Conservation (phyloP, 176 grass and related monocot genomes). For the Ananas comosus region DNA sequence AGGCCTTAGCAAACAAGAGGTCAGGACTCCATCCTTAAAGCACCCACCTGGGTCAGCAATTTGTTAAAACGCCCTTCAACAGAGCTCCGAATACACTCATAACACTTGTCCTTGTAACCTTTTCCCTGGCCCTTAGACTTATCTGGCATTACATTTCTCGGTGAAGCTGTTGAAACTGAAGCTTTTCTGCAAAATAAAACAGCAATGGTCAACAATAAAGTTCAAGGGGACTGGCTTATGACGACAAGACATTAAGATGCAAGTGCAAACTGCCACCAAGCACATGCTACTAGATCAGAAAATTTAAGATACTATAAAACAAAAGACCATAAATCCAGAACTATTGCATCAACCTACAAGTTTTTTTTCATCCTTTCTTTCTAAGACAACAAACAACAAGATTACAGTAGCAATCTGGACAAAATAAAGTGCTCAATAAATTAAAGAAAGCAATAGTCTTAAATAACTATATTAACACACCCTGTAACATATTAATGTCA, state of each 20-base stretch:
- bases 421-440: too few species aligned
- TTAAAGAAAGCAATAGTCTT: too few species aligned
- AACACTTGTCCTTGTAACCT: conserved; percentile 95
- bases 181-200: conserved; percentile 47
- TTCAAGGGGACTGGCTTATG: too few species aligned
- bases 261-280: background rate
- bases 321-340: background rate
- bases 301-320: background rate
- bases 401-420: too few species aligned
- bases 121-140: conserved; percentile 79
- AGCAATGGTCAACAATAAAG: background rate
- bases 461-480: too few species aligned
- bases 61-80: conserved; percentile 81
- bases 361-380: background rate
- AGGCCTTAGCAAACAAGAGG: conserved; percentile 7
- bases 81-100: conserved; percentile 80
- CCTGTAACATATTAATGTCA: too few species aligned
- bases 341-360: background rate
- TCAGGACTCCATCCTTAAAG: conserved; percentile 17
- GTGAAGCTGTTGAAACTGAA: conserved; percentile 40
- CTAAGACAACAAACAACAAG: background rate
- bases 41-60: conserved; percentile 66
- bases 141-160: conserved; percentile 52
- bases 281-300: background rate
- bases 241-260: background rate